Evolutionary conservation across 2,329 filamentous ascomycete genomes (phyloP).

Genomic region (Colletotrichum spaethianum): DNA sequence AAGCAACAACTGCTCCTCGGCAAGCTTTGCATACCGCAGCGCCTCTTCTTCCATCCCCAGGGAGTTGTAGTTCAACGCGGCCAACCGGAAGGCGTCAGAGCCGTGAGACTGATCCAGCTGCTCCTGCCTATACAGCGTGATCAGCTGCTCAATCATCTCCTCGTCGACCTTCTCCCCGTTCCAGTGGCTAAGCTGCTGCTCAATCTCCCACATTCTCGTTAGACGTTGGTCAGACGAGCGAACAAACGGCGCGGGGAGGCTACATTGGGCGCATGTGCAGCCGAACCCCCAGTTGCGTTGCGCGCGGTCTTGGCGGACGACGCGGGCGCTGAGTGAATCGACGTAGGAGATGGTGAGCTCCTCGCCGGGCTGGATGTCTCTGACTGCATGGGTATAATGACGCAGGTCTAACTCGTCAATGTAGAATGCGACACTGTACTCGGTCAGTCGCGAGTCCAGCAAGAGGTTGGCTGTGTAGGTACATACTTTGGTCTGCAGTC

Average conservation of each 20-base stretch:
- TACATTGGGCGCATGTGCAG: constrained; percentile 46
- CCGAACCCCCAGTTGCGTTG: constrained; percentile 47
- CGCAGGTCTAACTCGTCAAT: constrained; percentile 49
- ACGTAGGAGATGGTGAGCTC: constrained; percentile 54
- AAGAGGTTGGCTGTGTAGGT: background rate
- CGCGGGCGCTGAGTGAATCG: constrained; percentile 28
- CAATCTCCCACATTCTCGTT: constrained; percentile 42
- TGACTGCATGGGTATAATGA: constrained; percentile 53
- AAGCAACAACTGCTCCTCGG: constrained; percentile 53
- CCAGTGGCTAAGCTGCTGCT: constrained; percentile 39
- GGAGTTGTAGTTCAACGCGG: constrained; percentile 56
- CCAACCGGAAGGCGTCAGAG: constrained; percentile 53
- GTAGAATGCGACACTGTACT: constrained; percentile 48
- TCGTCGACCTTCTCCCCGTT: constrained; percentile 39
- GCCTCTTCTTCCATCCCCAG: constrained; percentile 55
- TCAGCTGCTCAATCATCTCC: constrained; percentile 41
- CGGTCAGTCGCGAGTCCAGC: constrained; percentile 45
- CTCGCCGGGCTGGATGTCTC: constrained; percentile 51
- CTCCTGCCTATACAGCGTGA: constrained; percentile 43
- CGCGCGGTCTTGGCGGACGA: constrained; percentile 45
- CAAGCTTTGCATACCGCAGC: constrained; percentile 54
- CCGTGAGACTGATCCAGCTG: constrained; percentile 45
- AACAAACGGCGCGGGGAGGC: constrained; percentile 40
- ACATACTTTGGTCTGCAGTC: constrained; percentile 54
- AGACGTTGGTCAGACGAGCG: constrained; percentile 44